These are phyloP conservation scores for Multifurca ochricompacta DNA, from an alignment of 768 basidiomycete genomes.

Conservation along the genomic window DNA sequence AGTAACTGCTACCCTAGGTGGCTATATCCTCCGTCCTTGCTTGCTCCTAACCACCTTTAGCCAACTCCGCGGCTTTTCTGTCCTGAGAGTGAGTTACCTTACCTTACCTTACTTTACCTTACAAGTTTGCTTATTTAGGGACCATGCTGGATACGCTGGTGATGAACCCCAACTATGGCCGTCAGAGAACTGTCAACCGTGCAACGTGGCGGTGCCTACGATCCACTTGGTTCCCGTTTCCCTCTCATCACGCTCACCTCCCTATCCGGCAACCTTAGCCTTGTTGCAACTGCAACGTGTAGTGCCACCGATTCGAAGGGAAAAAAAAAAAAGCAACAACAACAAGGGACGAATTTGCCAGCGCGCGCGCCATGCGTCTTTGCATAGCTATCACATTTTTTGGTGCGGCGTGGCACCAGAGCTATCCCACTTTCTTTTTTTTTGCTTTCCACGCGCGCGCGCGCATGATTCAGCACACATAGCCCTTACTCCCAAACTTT, in stretches of 20 bases:
- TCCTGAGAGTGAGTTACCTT: too few relatives aligned
- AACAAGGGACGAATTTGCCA: too few relatives aligned
- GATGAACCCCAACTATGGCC: too few relatives aligned
- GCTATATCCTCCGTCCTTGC: not conserved
- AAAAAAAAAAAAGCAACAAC: not conserved
- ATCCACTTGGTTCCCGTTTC: not conserved
- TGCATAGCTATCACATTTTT: not conserved
- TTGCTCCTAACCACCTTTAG: not conserved
- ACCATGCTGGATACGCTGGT: too few relatives aligned
- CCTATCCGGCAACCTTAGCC: conserved; percentile 1
- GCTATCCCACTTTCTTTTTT: conserved; percentile 7
- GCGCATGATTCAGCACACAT: not conserved
- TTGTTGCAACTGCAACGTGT: not conserved
- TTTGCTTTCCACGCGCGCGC: conserved; percentile 11
- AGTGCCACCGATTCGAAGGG: not conserved
- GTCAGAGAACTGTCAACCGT: not conserved
- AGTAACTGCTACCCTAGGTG: conserved; percentile 2
- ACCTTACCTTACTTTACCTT: too few relatives aligned
- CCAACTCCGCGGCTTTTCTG: not conserved
- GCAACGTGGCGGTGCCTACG: not conserved
- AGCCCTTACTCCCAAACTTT: not conserved
- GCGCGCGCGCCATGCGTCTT: not conserved
- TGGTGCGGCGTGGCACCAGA: conserved; percentile 4
- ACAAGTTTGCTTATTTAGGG: too few relatives aligned
- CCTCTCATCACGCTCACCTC: not conserved